Base-by-base conservation (phyloP, 495 filamentous ascomycete genomes). In the Aspergillus nanangensis region DNA sequence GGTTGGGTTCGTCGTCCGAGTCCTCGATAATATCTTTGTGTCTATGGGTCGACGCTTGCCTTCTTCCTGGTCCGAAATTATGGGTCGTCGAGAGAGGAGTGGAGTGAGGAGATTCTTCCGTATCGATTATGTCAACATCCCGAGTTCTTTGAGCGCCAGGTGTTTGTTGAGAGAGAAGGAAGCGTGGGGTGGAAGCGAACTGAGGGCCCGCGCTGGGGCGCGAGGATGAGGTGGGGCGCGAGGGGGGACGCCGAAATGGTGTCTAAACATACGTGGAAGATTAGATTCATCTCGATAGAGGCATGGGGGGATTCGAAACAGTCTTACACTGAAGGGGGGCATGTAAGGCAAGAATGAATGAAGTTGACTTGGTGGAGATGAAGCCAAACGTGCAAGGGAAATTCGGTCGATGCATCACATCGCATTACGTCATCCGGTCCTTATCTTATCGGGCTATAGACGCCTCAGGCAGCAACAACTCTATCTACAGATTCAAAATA, bases 151-250 rank as follows among this genome's bases (percentile, higher is more conserved):
- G 8, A 21, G 42, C 41, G 10, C 19, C 21, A 44, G 42, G 27
- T 11, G 42, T 57, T 33, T 54, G 63, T 8, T 55, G 56, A n/a
- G 63, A 71, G 7, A 72, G 45, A 3, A 70, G 41, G 23, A 74
- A 74, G 8, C 68, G 66, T 14, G 68, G 70, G 1, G 68, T 67
- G 2, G 64, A 63, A 0, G 70, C 68, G 44, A 74, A 74, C 31
- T 71, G 68, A 4, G 66, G 53, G 17, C 62, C 59, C 19, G 53
- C 50, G 33, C 34, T 61, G 47, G 53, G 50, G 36, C 58, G 60
- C 41, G 65, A 48, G 24, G 60, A 57, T 34, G 59, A 55, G 11
- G 18, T 29, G 8, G 38, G 38, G 18, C 38, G 60, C 42, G 50
- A 54, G 53, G 43, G 49, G 56, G 47, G 60, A 50, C 5, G 44